phyloP scores from a whole-genome alignment of 2,329 filamentous ascomycete genomes.

The Trichoderma koningiopsis region DNA sequence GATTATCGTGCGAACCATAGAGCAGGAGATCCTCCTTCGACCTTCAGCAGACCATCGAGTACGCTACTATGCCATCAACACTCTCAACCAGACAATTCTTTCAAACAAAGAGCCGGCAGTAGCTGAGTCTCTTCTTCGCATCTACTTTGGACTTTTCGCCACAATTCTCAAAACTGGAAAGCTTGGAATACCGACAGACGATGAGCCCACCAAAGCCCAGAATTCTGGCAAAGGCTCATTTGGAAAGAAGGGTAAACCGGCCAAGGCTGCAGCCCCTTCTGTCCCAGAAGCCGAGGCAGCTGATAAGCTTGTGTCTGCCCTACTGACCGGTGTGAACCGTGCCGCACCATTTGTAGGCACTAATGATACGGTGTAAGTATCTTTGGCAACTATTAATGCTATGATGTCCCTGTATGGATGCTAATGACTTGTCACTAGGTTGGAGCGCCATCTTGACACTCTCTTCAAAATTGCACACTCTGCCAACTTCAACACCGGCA shows the following conservation, averaged over 20 bases:
- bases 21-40: conserved; percentile 84
- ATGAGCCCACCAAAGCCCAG: conserved; percentile 46
- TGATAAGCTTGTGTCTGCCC: conserved; percentile 89
- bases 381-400: neutral
- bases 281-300: conserved; percentile 67
- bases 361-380: conserved; percentile 70
- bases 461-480: conserved; percentile 96
- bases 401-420: neutral
- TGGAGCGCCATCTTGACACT: conserved; percentile 89
- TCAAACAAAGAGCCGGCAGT: conserved; percentile 80
- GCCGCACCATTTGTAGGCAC: conserved; percentile 89
- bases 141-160: conserved; percentile 91
- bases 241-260: conserved; percentile 32
- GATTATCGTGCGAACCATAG: conserved; percentile 80
- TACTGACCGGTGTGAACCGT: conserved; percentile 92
- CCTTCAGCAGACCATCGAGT: conserved; percentile 85
- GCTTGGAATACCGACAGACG: conserved; percentile 44
- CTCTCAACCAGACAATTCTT: conserved; percentile 93
- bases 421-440: conserved; percentile 46
- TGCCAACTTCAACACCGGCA: conserved; percentile 97
- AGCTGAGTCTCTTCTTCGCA: conserved; percentile 78
- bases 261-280: conserved; percentile 31
- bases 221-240: conserved; percentile 19
- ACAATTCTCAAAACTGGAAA: conserved; percentile 68
- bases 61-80: conserved; percentile 95